Evolutionary conservation across 140 eudicot genomes (phyloP), one percentile per base, ranked within the genome.

Genomic region (Flaveria floridana): DNA sequence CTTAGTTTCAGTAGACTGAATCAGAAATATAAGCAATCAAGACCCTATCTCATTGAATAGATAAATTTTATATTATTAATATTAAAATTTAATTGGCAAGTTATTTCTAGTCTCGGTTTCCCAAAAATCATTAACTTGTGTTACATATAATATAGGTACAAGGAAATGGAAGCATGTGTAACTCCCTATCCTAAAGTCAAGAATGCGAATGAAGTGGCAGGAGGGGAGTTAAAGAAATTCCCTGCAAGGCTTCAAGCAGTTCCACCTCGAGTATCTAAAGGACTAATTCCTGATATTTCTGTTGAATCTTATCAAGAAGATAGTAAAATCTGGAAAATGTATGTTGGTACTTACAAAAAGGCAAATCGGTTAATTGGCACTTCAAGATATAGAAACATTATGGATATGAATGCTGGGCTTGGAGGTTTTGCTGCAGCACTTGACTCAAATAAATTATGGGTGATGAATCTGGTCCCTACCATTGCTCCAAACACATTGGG

Each of bases 321-420:
- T 72, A 86, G 74, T 72, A 85, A 79, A 63, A 80, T 83, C 48
- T 93, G 98, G 98, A 88, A 90, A 72, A 90, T 79, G 15, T 92
- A 81, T 64, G 89, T 88, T 41, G 80, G 18, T 56, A 87, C 80
- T 53, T 93, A 93, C 87, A 93, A 88, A 79, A 84, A 77, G 66
- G 65, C 76, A n/a, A 86, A 80, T 47, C 82, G 78, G 37, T 82
- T 90, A 71, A 82, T 93, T 57, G 96, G 96, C 48, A 85, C 89
- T 65, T 58, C 93, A 72, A 85, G 97, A 73, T 93, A 84, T 61
- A 85, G 98, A 50, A 93, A 93, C 73, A 90, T 90, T 50, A 93
- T 93, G 98, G 98, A 92, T 73, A 89, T 89, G 98, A 92, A 89
- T 68, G 97, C 98, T 2, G 98, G 91, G 19, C 87, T 86, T 16